phyloP scores from a whole-genome alignment of 305 asterid genomes.

The Fraxinus albicans region DNA sequence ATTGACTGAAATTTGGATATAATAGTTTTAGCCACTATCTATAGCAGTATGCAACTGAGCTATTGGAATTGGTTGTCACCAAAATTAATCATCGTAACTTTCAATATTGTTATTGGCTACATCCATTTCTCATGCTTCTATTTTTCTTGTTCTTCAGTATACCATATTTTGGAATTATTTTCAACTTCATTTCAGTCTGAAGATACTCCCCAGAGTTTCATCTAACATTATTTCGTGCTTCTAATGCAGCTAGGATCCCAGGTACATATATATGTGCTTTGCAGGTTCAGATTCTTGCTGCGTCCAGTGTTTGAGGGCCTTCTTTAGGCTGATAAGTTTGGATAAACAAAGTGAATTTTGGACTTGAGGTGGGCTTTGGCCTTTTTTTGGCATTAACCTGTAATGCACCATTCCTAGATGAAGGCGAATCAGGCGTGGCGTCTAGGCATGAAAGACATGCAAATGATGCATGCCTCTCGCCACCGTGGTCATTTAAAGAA shows the following conservation, averaged over 20 bases:
- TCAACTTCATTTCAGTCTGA: neutral
- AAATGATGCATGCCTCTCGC: neutral
- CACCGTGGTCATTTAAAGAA: slow-evolving; percentile 41
- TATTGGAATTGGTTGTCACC: neutral
- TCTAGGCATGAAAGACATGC: neutral
- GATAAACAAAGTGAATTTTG: neutral
- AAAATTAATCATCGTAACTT: neutral
- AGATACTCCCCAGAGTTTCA: neutral
- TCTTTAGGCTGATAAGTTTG: neutral
- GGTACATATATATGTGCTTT: neutral
- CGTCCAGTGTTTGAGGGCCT: neutral
- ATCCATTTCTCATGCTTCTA: neutral
- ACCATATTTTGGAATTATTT: neutral
- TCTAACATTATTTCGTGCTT: neutral
- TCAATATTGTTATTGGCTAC: neutral
- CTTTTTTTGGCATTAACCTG: neutral
- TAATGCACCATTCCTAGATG: neutral
- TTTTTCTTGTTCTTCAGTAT: no score
- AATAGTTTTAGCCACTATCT: neutral
- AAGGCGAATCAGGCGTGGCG: neutral
- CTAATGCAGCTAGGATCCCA: neutral
- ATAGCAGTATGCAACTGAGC: neutral
- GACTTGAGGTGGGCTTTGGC: neutral
- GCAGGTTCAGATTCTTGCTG: neutral
- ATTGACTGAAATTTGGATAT: neutral